Base-by-base conservation (phyloP, 805 yeast species). In the Ogataea nakhonphanomensis region DNA sequence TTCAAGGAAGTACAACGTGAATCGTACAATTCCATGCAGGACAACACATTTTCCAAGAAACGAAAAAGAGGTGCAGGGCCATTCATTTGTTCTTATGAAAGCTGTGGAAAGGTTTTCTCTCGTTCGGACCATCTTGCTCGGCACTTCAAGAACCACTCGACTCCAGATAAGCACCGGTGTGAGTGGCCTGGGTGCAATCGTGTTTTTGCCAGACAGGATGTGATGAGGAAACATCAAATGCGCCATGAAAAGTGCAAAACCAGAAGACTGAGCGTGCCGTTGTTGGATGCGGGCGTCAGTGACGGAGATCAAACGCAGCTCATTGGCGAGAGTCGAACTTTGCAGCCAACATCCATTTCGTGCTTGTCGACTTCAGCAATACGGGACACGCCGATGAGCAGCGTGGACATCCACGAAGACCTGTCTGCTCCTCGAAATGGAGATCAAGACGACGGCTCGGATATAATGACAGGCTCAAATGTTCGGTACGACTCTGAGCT, bases 81-180 rank as follows among this genome's bases (percentile, higher is more conserved):
- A 3, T 42, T 15, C 33, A 27, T 33, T 30, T 74, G 78, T 50
- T 67, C 67, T 25, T 52, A 55, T 43, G 61, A 61, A 10, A 66
- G 65, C 17, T 79, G 85, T 52, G 66, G 63, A 14, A 78, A 78
- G 53, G 62, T 70, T 3, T 79, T 79, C 48, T 66, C 76, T 11
- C 55, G 84, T 32, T 71, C 78, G 1, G 85, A 79, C 53, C 84
- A 79, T 55, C 57, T 79, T 8, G 64, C 78, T 2, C 60, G 84
- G 30, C 85, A 79, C 49, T 69, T 70, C 49, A 61, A 71, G 25
- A 77, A 74, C 53, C 85, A 79, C 45, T 55, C 62, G 38, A 48
- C 61, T 3, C 34, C 64, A 33, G 71, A 67, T 32, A 71, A 71
- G 10, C 73, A 67, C 53, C 62, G 59, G 11, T 79, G 84, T 56